Conservation (phyloP, 257 asterid species). For the Cordia subcordata region DNA sequence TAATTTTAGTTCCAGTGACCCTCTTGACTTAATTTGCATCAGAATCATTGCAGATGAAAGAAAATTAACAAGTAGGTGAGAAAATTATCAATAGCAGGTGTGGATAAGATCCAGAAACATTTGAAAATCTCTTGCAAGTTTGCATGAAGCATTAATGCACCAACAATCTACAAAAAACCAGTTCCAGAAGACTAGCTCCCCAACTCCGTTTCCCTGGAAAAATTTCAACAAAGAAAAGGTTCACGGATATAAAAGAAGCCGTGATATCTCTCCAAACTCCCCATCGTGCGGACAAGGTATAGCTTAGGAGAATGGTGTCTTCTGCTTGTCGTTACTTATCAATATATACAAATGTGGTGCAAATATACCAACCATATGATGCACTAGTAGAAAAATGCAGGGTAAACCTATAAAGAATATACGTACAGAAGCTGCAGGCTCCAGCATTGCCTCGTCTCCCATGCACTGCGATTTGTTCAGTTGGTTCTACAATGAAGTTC, state of each 20-base stretch:
- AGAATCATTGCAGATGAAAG: not conserved
- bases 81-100: too few relatives aligned
- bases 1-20: not conserved
- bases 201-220: too few relatives aligned
- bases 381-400: not conserved
- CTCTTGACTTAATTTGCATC: not conserved
- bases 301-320: not conserved
- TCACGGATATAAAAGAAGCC: not conserved
- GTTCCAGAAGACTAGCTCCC: too few relatives aligned
- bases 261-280: not conserved
- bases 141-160: not conserved
- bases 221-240: too few relatives aligned
- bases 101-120: too few relatives aligned
- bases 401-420: not conserved
- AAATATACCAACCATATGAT: not conserved
- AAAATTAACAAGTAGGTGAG: not conserved
- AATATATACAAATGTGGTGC: not conserved
- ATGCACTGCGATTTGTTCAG: not conserved
- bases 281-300: not conserved
- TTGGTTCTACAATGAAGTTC: not conserved
- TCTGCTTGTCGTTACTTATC: not conserved
- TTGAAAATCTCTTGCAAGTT: not conserved
- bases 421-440: too few relatives aligned
- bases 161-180: not conserved
- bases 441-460: too few relatives aligned